A percentile compares a stretch with the other conserved stretches of the same genome.
Evolutionary conservation across 2,329 filamentous ascomycete genomes (phyloP).

Genomic region (Alternaria gansuensis): DNA sequence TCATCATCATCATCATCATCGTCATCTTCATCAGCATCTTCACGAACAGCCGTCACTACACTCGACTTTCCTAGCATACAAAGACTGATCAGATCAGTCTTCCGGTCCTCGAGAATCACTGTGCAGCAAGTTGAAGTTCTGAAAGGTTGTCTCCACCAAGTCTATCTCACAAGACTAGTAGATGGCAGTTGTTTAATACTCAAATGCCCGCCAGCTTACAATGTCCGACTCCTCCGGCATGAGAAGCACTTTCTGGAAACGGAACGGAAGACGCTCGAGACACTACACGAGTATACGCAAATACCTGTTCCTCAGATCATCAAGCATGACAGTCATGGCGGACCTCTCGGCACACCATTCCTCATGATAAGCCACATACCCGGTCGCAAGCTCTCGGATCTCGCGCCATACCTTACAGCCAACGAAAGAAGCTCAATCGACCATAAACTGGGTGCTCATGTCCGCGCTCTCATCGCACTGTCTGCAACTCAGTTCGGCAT

Average conservation of each 20-base stretch:
- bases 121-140: slow-evolving; percentile 50
- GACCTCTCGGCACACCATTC: slow-evolving; percentile 43
- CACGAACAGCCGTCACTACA: slow-evolving; percentile 27
- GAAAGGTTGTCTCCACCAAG: slow-evolving; percentile 51
- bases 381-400: slow-evolving; percentile 47
- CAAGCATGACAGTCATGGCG: slow-evolving; percentile 49
- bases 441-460: slow-evolving; percentile 52
- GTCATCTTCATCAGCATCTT: slow-evolving; percentile 39
- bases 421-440: slow-evolving; percentile 53
- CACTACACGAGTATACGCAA: slow-evolving; percentile 48
- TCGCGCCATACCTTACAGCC: slow-evolving; percentile 45
- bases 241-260: slow-evolving; percentile 55
- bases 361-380: slow-evolving; percentile 47
- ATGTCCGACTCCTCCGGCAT: slow-evolving; percentile 54
- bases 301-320: slow-evolving; percentile 54
- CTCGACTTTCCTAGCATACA: slow-evolving; percentile 50
- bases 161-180: slow-evolving; percentile 53
- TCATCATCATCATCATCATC: slow-evolving; percentile 42
- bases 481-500: slow-evolving; percentile 61
- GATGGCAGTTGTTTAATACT: slow-evolving; percentile 54
- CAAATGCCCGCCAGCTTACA: slow-evolving; percentile 53
- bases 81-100: slow-evolving; percentile 43
- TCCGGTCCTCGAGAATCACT: slow-evolving; percentile 44
- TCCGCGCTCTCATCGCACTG: slow-evolving; percentile 57
- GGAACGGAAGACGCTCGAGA: slow-evolving; percentile 52